These are phyloP conservation scores for Fragilaria radians DNA, from an alignment of 108 stramenopile species.

Conservation along the genomic window DNA sequence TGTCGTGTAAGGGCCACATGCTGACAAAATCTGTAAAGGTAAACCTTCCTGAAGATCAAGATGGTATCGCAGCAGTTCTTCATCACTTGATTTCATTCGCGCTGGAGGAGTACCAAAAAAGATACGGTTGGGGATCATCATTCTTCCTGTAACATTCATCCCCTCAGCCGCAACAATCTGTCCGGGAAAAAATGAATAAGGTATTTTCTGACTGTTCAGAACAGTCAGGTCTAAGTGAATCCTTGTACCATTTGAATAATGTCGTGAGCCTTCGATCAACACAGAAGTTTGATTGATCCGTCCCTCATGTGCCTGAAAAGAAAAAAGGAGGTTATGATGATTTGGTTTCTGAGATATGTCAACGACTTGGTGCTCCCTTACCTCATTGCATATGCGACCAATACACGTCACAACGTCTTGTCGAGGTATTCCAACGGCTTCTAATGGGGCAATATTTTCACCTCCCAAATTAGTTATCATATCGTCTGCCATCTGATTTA, in stretches of 20 bases:
- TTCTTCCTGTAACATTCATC: constrained; percentile 78
- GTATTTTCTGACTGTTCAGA: constrained; percentile 20
- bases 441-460: constrained; percentile 37
- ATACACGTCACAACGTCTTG: constrained; percentile 75
- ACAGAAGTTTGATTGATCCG: constrained; percentile 82
- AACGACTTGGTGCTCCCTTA: constrained; percentile 11
- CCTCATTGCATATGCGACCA: constrained; percentile 92
- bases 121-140: constrained; percentile 64
- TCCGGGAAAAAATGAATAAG: constrained; percentile 91
- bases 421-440: constrained; percentile 83
- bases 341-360: no score
- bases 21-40: constrained; percentile 68
- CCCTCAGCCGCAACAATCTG: constrained; percentile 95
- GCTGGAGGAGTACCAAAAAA: constrained; percentile 54
- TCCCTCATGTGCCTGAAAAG: constrained; percentile 84
- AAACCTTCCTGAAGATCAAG: constrained; percentile 36
- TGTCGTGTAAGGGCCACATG: constrained; percentile 91
- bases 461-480: constrained; percentile 25
- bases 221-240: constrained; percentile 68
- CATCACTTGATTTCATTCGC: constrained; percentile 30
- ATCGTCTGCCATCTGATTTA: constrained; percentile 43
- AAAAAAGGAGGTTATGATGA: background rate
- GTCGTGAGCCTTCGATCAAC: constrained; percentile 85
- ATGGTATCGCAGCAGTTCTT: constrained; percentile 44
- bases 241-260: constrained; percentile 73